Evolutionary conservation across 2,329 filamentous ascomycete species (phyloP).

Genomic region (Fusarium brachygibbosum): DNA sequence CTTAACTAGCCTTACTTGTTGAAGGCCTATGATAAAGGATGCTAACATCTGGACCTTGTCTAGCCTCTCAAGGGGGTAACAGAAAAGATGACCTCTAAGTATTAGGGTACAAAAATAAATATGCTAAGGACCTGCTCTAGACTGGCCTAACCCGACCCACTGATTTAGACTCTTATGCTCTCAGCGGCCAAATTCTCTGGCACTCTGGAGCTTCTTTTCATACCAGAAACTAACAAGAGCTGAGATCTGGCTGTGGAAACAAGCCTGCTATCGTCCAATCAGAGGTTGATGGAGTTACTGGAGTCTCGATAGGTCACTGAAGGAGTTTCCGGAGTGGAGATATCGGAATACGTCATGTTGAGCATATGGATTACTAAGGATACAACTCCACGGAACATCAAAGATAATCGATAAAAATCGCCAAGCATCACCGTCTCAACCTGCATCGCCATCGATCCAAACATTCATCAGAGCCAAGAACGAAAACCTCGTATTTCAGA

Average conservation of each 20-base stretch:
- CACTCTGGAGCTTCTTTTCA: background rate
- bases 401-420: background rate
- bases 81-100: too few species aligned
- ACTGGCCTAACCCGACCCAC: too few species aligned
- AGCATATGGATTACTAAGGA: slow-evolving; percentile 24
- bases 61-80: too few species aligned
- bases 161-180: too few species aligned
- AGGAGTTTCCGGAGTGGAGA: background rate
- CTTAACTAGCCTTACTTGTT: background rate
- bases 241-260: background rate
- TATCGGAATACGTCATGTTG: slow-evolving; percentile 24
- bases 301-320: background rate
- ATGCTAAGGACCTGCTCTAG: too few species aligned
- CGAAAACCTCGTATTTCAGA: background rate
- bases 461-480: background rate
- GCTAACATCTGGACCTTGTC: too few species aligned
- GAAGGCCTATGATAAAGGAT: background rate
- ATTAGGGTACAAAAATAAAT: too few species aligned
- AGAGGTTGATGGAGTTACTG: background rate
- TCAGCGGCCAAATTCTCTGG: too few species aligned
- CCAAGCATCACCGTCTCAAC: background rate
- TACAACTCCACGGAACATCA: slow-evolving; percentile 11
- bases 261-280: background rate
- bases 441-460: background rate
- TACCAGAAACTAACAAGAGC: too few species aligned